Evolutionary conservation across 2,329 filamentous ascomycete species (phyloP), one percentile per base, ranked within the genome.

Genomic region (Calonectria pteridis): DNA sequence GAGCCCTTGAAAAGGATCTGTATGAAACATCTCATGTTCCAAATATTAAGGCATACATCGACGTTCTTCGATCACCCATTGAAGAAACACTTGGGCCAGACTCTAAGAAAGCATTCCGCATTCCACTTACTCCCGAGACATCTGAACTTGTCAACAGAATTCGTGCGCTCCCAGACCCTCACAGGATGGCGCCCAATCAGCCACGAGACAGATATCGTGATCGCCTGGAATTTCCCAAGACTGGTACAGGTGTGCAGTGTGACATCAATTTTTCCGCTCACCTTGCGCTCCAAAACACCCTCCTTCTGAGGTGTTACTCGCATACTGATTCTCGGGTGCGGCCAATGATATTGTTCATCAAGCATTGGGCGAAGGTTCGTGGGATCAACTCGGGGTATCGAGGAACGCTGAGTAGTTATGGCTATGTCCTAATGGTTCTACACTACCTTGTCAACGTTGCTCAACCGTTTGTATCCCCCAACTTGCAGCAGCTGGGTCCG

Each of bases 251-350:
- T n/a, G 94, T 96, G 18, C 94, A 96, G 82, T 97, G 94, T 82
- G 95, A 98, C 81, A 95, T 98, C 87, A 98, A 98, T 83, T 98
- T 98, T 82, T 94, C 94, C 1, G 95, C 95, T 23, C 92, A 94
- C 55, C 90, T 98, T 4, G 95, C 93, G 2, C 87, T 98, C 4
- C 93, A 97, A 77, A 98, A 98, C 83, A 97, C 95, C 0, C 86
- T 91, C 40, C 90, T 98, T 49, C 89, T 98, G 35, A 92, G 94
- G 49, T 96, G 94, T 83, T 98, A 98, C 84, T 93, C 94, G 2
- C 90, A 91, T 69, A 94, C 93, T 26, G 96, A 98, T 81, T 85
- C 90, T 6, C 92, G 96, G 14, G 94, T 98, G 6, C 90, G 91
- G 28, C 91, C 92, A 2, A 91, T 98, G 86, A 92, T 97, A 1